Evolutionary conservation across 352 stramenopile genomes (phyloP), one percentile per base, ranked within the genome.

Genomic region (Elongisporangium prolatum): DNA sequence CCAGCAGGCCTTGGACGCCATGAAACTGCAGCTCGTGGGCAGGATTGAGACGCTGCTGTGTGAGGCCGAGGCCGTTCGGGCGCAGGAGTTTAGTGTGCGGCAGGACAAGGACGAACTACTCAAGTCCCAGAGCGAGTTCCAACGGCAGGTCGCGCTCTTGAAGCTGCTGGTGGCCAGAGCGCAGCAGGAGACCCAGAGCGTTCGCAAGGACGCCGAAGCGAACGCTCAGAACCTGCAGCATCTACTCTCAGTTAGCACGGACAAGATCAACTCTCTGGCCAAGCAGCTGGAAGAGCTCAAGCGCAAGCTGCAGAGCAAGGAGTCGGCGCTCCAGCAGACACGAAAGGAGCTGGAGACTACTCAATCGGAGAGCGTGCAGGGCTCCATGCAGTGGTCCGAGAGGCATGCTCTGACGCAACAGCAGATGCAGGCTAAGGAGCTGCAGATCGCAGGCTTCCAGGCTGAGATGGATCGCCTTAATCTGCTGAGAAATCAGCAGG

Each of bases 11-110:
- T 69, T 82, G 7, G 71, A 87, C 47, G 51, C 67, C 52, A 80
- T 70, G 50, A 88, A 81, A 57, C 61, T 78, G 58, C 68, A 85
- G 24, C 59, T 88, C 5, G 66, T 88, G 54, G 61, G 69, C 40
- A 85, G 89, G 52, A 89, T 89, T 44, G 80, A 93, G 67, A 63
- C 57, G 3, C 52, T 93, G 54, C 50, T 89, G 18, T 55, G 59
- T 9, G 77, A 93, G 2, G 50, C 68, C 16, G 78, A 90, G 62
- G 49, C 54, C 16, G 52, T 90, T 34, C 70, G 80, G 4, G 57
- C 51, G 16, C 61, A 65, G 6, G 79, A 91, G 53, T 62, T 67
- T 3, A 75, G 78, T 24, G 67, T 94, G 40, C 72, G 79, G 2
- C 56, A 61, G 13, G 78, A 94, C 14, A 89, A 89, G 54, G 72